Percentiles rank a stretch among this genome's conserved stretches.
Conservation (phyloP, 768 basidiomycete species). For the Dendrothele bispora region DNA sequence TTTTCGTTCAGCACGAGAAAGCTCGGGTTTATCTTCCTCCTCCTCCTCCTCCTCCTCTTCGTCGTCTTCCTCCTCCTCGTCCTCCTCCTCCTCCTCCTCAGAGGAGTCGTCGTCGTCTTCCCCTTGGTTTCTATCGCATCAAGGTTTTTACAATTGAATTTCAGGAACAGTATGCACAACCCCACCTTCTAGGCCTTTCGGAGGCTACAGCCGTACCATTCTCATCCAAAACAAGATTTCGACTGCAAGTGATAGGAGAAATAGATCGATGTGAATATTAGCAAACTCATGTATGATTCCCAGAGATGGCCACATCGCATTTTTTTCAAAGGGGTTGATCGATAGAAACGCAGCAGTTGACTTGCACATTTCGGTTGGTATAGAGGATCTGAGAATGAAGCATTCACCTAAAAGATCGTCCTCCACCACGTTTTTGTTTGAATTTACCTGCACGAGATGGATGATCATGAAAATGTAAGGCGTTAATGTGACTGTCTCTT, state of each 20-base stretch:
- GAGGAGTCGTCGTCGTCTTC: slow-evolving; percentile 46
- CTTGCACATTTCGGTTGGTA: too few species aligned
- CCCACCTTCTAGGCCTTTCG: slow-evolving; percentile 47
- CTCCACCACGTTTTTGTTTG: slow-evolving; percentile 87
- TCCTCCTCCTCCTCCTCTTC: slow-evolving; percentile 39
- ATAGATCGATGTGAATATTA: too few species aligned
- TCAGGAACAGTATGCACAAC: slow-evolving; percentile 17
- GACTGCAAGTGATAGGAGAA: too few species aligned
- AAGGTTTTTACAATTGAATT: slow-evolving; percentile 30
- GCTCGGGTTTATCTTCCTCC: slow-evolving; percentile 47
- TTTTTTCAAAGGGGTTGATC: too few species aligned
- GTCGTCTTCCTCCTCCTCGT: slow-evolving; percentile 44
- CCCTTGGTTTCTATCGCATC: slow-evolving; percentile 41
- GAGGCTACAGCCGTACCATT: slow-evolving; percentile 53
- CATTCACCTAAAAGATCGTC: slow-evolving; percentile 75
- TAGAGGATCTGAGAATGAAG: slow-evolving; percentile 13
- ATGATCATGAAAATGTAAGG: background rate
- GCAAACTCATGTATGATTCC: too few species aligned
- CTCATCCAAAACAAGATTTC: slow-evolving; percentile 58
- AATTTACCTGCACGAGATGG: slow-evolving; percentile 57
- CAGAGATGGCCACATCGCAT: too few species aligned
- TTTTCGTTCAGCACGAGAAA: slow-evolving; percentile 70
- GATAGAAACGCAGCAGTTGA: background rate
- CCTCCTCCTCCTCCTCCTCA: slow-evolving; percentile 38
- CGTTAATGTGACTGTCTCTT: background rate